A percentile compares a stretch with the other conserved stretches of the same genome.
Evolutionary conservation across 345 rosid genomes (phyloP).

Genomic region (Syzygium aqueum): DNA sequence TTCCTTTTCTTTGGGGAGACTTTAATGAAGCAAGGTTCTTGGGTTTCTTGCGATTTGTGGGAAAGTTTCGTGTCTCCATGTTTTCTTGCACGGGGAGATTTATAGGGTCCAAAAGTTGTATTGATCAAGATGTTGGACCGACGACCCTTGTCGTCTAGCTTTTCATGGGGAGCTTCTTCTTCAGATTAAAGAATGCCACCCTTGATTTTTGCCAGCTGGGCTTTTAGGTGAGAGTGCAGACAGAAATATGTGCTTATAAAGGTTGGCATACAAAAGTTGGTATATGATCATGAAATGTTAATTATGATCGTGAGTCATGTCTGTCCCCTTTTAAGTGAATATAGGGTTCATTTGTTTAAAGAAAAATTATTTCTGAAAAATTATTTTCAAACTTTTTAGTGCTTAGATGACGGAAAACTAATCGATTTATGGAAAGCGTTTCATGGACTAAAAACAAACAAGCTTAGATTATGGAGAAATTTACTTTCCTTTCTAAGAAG

Average conservation of each 20-base stretch:
- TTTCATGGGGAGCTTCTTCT: not conserved
- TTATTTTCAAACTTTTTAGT: not conserved
- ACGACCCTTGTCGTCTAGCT: not conserved
- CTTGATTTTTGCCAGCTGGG: not conserved
- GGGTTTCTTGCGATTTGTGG: not conserved
- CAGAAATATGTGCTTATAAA: not conserved
- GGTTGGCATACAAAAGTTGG: not conserved
- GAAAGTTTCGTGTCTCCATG: not conserved
- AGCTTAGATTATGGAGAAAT: not conserved
- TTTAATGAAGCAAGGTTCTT: not conserved
- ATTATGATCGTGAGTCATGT: rapidly evolving
- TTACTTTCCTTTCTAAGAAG: not conserved
- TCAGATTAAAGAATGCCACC: not conserved
- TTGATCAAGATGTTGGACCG: not conserved
- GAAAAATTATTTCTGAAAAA: rapidly evolving
- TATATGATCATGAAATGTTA: not conserved
- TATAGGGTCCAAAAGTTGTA: not conserved
- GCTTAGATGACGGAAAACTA: not conserved
- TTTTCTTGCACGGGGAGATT: not conserved
- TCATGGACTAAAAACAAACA: rapidly evolving
- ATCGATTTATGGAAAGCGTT: not conserved
- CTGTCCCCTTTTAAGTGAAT: not conserved
- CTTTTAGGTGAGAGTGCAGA: not conserved
- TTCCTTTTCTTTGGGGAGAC: not conserved
- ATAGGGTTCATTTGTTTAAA: not conserved